Evolutionary conservation across 306 rosid species (phyloP).

Genomic region (Inga oerstediana): DNA sequence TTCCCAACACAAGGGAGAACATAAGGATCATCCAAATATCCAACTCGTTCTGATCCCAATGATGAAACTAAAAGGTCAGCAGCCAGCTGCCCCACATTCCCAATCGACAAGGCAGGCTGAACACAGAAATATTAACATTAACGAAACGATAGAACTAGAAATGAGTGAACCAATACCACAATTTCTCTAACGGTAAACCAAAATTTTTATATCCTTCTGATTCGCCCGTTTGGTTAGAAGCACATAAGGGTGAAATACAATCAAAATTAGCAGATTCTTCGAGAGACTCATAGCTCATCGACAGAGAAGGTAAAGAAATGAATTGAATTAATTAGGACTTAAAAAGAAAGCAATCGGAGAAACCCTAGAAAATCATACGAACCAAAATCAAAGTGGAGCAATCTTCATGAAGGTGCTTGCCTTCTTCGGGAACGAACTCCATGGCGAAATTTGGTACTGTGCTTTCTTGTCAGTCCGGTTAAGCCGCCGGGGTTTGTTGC

Average conservation of each 20-base stretch:
- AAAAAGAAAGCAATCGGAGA: background rate
- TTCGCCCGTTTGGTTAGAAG: background rate
- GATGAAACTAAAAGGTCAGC: constrained; percentile 79
- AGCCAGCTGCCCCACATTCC: constrained; percentile 89
- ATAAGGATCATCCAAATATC: constrained; percentile 74
- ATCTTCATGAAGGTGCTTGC: constrained; percentile 46
- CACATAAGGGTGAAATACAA: background rate
- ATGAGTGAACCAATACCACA: constrained; percentile 24
- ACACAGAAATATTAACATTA: constrained; percentile 13
- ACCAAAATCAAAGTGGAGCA: constrained; percentile 84
- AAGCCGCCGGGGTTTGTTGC: background rate
- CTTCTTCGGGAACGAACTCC: constrained; percentile 74
- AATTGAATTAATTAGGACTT: background rate
- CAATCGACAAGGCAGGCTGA: constrained; percentile 89
- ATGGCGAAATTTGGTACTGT: constrained; percentile 16
- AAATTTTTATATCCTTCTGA: background rate
- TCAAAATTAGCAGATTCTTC: background rate
- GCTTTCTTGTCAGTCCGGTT: background rate
- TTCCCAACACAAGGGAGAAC: constrained; percentile 94
- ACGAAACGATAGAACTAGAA: background rate
- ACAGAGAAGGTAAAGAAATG: background rate
- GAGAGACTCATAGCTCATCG: background rate
- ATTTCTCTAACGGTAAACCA: background rate
- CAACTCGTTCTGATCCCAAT: constrained; percentile 69
- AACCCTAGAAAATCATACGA: constrained; percentile 38